Evolutionary conservation across 352 stramenopile genomes (phyloP).

Genomic region (Phytophthora ohioensis): DNA sequence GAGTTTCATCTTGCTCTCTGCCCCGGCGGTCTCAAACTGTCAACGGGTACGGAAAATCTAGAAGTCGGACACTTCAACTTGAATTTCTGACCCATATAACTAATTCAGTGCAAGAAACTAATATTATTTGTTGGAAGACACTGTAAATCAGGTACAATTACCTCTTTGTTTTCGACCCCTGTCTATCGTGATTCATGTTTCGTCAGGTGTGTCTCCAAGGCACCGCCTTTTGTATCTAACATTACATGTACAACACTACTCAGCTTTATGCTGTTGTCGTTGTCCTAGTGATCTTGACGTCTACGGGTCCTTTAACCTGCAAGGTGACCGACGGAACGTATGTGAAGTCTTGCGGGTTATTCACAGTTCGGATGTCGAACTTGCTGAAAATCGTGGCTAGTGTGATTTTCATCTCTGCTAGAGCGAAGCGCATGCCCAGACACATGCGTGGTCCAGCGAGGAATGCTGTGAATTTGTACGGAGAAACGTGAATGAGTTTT

Average conservation of each 20-base stretch:
- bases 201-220: no score
- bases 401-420: conserved; percentile 48
- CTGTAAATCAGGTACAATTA: no score
- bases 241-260: neutral
- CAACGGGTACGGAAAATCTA: neutral
- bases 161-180: no score
- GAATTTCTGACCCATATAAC: no score
- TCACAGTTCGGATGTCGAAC: conserved; percentile 51
- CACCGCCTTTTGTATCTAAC: no score
- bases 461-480: conserved; percentile 55
- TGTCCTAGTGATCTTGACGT: conserved; percentile 21
- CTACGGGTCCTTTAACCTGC: conserved; percentile 46
- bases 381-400: conserved; percentile 59
- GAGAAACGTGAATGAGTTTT: conserved; percentile 39
- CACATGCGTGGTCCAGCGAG: conserved; percentile 55
- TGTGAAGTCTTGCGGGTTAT: conserved; percentile 43
- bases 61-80: no score
- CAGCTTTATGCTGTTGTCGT: conserved; percentile 3
- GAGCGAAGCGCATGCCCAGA: conserved; percentile 45
- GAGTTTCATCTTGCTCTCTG: conserved; percentile 22
- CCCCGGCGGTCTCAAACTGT: conserved; percentile 4
- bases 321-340: conserved; percentile 62
- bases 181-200: no score
- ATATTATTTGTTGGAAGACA: no score
- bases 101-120: no score